phyloP scores from a whole-genome alignment of 1,284 basidiomycete genomes.

The Leccinum griseonigrum region DNA sequence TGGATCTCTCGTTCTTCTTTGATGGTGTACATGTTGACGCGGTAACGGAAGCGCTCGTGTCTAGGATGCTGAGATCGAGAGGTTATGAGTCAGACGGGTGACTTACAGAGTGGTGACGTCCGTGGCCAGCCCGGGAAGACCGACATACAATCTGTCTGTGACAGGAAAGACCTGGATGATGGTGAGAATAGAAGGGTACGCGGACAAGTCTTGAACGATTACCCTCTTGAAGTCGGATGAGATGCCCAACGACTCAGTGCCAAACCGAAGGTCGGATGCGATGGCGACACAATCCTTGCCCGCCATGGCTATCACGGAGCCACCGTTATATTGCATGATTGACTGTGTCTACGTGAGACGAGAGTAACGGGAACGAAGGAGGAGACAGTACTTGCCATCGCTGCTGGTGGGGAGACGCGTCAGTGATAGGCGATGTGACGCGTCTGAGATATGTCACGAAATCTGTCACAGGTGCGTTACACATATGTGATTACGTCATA shows the following conservation, averaged over 20 bases:
- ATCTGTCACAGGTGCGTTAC: slow-evolving; percentile 8
- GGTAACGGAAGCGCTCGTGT: slow-evolving; percentile 86
- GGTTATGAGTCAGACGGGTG: slow-evolving; percentile 1
- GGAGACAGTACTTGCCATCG: slow-evolving; percentile 26
- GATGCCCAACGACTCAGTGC: slow-evolving; percentile 87
- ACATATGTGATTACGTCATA: not conserved
- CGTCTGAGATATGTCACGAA: slow-evolving; percentile 12
- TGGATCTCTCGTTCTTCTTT: slow-evolving; percentile 98
- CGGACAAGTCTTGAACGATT: slow-evolving; percentile 13
- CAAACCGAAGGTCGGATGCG: slow-evolving; percentile 92
- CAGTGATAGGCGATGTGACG: slow-evolving; percentile 20
- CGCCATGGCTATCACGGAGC: slow-evolving; percentile 98
- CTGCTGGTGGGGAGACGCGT: slow-evolving; percentile 22
- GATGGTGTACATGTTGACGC: slow-evolving; percentile 99
- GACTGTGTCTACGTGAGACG: slow-evolving; percentile 46
- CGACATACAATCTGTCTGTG: slow-evolving; percentile 90
- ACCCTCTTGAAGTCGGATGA: slow-evolving; percentile 96
- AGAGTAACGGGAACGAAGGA: not conserved
- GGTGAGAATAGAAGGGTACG: slow-evolving; percentile 7
- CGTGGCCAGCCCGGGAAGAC: slow-evolving; percentile 90
- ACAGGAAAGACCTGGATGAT: slow-evolving; percentile 82
- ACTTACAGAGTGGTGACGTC: slow-evolving; percentile 90
- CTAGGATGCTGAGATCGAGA: slow-evolving; percentile 39
- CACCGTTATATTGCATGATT: slow-evolving; percentile 89
- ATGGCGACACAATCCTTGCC: slow-evolving; percentile 99